phyloP scores from a whole-genome alignment of 352 stramenopile species.

The Pythium biforme region DNA sequence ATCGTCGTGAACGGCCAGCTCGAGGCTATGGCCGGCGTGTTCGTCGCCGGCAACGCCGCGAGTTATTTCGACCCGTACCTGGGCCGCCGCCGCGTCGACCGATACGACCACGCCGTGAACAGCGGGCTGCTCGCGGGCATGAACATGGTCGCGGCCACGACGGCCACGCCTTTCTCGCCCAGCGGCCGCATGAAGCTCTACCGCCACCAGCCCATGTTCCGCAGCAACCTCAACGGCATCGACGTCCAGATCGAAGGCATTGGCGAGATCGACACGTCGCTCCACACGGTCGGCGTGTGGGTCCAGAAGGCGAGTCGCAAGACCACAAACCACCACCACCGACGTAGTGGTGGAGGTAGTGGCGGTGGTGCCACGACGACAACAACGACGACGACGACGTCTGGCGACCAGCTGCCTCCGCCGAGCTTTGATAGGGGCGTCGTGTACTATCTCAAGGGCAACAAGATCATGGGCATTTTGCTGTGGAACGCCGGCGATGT shows the following conservation, averaged over 20 bases:
- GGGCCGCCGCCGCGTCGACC: constrained; percentile 83
- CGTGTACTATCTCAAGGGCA: constrained; percentile 90
- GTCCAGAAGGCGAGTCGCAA: constrained; percentile 43
- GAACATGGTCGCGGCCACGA: constrained; percentile 74
- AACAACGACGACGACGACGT: background rate
- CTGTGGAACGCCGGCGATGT: constrained; percentile 89
- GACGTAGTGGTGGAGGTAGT: background rate
- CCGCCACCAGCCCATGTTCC: constrained; percentile 87
- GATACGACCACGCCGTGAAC: constrained; percentile 93
- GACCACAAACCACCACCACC: background rate
- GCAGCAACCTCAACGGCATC: constrained; percentile 69
- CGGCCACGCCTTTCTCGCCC: constrained; percentile 22
- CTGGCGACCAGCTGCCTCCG: constrained; percentile 4
- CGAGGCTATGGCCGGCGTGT: constrained; percentile 87
- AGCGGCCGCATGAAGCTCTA: constrained; percentile 79
- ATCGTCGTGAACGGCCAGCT: constrained; percentile 91
- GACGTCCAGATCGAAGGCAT: constrained; percentile 83
- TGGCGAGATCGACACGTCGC: constrained; percentile 78
- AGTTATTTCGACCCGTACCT: constrained; percentile 91
- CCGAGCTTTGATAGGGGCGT: constrained; percentile 72
- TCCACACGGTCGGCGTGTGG: constrained; percentile 82
- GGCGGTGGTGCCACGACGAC: background rate
- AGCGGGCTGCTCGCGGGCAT: constrained; percentile 78
- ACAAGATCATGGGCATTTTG: constrained; percentile 89
- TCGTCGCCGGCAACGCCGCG: constrained; percentile 87